phyloP scores from a whole-genome alignment of 106 monocot species.

The Chionographis japonica region DNA sequence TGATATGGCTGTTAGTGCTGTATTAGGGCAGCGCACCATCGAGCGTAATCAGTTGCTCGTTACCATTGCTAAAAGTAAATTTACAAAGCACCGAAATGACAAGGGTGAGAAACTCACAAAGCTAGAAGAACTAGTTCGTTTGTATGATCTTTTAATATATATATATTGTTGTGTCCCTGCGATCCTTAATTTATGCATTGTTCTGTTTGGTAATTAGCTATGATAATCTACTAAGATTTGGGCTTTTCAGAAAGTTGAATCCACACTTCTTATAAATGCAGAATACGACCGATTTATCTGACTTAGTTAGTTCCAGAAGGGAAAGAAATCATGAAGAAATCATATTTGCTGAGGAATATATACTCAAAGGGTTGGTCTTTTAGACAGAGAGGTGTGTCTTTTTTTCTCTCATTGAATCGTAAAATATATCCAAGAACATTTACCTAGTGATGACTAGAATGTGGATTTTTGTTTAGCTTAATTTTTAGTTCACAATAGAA shows the following conservation, averaged over 20 bases:
- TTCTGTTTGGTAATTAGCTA: not conserved
- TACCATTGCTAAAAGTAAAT: constrained; percentile 79
- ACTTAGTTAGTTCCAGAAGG: constrained; percentile 94
- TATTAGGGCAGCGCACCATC: constrained; percentile 88
- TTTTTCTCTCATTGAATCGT: too few relatives aligned
- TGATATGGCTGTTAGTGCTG: constrained; percentile 95
- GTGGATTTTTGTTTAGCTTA: too few relatives aligned
- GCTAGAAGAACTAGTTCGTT: constrained; percentile 95
- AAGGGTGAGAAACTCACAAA: constrained; percentile 81
- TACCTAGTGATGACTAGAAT: not conserved
- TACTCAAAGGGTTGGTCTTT: constrained; percentile 67
- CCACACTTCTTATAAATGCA: constrained; percentile 19
- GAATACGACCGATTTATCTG: constrained; percentile 87
- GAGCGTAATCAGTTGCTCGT: constrained; percentile 86
- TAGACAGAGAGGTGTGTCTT: constrained; percentile 78
- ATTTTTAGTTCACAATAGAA: too few relatives aligned
- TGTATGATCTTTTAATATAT: constrained; percentile 97
- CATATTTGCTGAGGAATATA: constrained; percentile 64
- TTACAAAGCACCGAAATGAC: constrained; percentile 64
- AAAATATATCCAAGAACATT: too few relatives aligned
- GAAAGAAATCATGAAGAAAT: constrained; percentile 76
- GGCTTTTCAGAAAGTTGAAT: too few relatives aligned
- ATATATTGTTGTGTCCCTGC: constrained; percentile 13
- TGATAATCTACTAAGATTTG: too few relatives aligned
- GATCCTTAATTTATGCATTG: too few relatives aligned